phyloP scores from a whole-genome alignment of 2,329 filamentous ascomycete species.

The Calonectria multiphialidica region DNA sequence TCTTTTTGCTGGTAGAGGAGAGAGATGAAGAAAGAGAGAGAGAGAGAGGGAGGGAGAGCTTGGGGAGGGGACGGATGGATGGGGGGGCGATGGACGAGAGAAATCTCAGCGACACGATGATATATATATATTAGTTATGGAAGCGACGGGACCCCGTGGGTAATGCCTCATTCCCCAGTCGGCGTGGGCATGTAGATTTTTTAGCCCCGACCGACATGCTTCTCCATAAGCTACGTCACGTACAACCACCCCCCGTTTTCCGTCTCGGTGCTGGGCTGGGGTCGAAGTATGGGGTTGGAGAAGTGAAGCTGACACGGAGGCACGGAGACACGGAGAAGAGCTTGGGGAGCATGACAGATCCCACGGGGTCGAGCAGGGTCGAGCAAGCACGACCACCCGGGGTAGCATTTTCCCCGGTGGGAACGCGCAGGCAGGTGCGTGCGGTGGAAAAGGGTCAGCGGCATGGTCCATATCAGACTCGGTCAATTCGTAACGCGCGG shows the following conservation, averaged over 20 bases:
- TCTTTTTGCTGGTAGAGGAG: neutral
- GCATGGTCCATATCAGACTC: neutral
- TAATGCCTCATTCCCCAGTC: slow-evolving; percentile 21
- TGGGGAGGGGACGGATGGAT: neutral
- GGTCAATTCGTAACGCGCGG: slow-evolving; percentile 1
- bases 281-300: slow-evolving; percentile 15
- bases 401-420: slow-evolving; percentile 22
- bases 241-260: neutral
- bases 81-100: neutral
- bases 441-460: neutral
- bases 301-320: slow-evolving; percentile 4
- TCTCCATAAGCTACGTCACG: slow-evolving; percentile 25
- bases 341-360: slow-evolving; percentile 14
- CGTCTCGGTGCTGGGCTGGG: neutral
- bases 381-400: neutral
- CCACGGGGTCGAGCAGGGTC: slow-evolving; percentile 19
- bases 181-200: slow-evolving; percentile 21
- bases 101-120: neutral
- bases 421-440: neutral
- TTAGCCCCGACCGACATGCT: slow-evolving; percentile 1
- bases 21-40: neutral
- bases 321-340: no score
- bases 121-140: neutral
- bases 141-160: neutral
- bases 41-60: neutral